Base-by-base conservation (phyloP, 2,329 filamentous ascomycete genomes). In the Ophiostoma pallidulum region DNA sequence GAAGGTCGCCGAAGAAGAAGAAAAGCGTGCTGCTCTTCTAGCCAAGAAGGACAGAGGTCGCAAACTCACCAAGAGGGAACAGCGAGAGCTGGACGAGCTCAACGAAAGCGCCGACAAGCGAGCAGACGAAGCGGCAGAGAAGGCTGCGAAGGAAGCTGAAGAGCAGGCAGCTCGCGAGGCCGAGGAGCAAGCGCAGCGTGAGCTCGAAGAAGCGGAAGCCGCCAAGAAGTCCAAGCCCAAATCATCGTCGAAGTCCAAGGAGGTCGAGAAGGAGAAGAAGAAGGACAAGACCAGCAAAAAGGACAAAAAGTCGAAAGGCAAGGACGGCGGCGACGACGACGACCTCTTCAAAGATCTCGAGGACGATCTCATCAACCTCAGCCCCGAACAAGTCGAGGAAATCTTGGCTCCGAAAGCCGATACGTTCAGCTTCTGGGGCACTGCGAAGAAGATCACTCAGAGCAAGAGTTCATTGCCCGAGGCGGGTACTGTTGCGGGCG, bases 361-460 rank as follows among this genome's bases (percentile, higher is more conserved):
- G 16, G 54, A 58, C 33, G 57, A 56, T 28, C 46, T 59, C 18
- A 53, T 64, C 32, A 62, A 70, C 22, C 61, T 71, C 45, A 66
- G 63, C 10, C 58, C 65, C 10, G 67, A 70, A 29, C 62, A 72
- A 47, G 59, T 72, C 24, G 68, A 71, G 43, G 67, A 70, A 54
- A 60, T 72, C 16, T 58, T 72, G 29, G 54, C 52, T 41, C 53
- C 51, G 19, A 55, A 74, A 61, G 38, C 57, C 36, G 67, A 72
- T 49, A 60, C 72, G 0, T 80, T 79, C 60, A 70, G 70, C 55
- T 78, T 79, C 64, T 80, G 76, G 77, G 73, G 75, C 50, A 65
- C 68, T 41, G 59, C 66, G 49, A 75, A 72, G 58, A 74, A 71
- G 53, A 40, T 51, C 31, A 50, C 59, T 8, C 32, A 60, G 56